Percentiles rank a stretch among this genome's conserved stretches.
Conservation (phyloP, 768 basidiomycete genomes). For the Pulveroboletus sp. region DNA sequence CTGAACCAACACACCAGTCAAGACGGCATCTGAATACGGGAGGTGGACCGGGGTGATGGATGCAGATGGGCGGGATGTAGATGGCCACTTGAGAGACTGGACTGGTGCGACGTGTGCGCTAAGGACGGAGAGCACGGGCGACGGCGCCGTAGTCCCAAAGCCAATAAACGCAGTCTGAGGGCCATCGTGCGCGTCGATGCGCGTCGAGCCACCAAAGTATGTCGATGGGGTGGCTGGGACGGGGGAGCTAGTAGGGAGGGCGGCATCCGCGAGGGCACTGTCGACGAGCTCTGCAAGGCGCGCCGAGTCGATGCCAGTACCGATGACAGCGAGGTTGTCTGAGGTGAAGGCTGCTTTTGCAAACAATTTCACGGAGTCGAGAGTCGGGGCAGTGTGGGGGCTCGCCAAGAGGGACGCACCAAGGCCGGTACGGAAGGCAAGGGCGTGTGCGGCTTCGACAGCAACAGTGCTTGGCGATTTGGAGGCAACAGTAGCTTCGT, state of each 20-base stretch:
- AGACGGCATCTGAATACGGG: constrained; percentile 88
- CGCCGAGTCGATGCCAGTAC: constrained; percentile 78
- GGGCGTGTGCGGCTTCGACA: constrained; percentile 80
- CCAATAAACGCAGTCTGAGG: constrained; percentile 84
- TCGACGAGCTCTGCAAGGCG: constrained; percentile 70
- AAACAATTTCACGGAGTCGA: constrained; percentile 69
- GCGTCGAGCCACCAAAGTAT: constrained; percentile 87
- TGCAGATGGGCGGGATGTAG: constrained; percentile 54
- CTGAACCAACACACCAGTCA: constrained; percentile 82
- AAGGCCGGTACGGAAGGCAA: constrained; percentile 94
- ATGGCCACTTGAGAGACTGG: constrained; percentile 84
- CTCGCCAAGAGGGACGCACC: constrained; percentile 87
- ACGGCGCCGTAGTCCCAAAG: constrained; percentile 68
- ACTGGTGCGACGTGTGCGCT: constrained; percentile 76
- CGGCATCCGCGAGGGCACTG: constrained; percentile 51
- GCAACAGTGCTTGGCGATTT: constrained; percentile 66
- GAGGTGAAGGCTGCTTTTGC: constrained; percentile 73
- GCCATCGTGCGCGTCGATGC: constrained; percentile 61
- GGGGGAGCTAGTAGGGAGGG: constrained; percentile 37
- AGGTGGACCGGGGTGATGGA: constrained; percentile 74
- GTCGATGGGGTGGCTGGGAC: constrained; percentile 27
- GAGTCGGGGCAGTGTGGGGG: constrained; percentile 59
- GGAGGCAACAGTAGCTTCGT: constrained; percentile 63
- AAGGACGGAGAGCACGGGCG: constrained; percentile 77
- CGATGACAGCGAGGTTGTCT: constrained; percentile 82